phyloP scores from a whole-genome alignment of 202 grass and related monocot species.

The Saccharum hybrid region DNA sequence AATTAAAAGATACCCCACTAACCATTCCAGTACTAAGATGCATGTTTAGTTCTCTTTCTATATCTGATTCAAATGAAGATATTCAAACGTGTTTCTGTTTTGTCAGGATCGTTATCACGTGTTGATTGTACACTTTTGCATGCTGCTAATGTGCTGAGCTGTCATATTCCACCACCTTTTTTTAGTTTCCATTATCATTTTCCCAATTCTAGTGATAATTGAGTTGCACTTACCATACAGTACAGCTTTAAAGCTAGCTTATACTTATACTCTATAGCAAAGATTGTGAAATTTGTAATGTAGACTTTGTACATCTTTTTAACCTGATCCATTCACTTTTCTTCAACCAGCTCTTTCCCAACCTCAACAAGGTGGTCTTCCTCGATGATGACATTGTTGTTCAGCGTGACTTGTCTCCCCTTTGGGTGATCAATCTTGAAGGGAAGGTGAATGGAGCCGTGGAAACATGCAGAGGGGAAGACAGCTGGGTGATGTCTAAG shows the following conservation, averaged over 20 bases:
- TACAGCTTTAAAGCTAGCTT: conserved; percentile 21
- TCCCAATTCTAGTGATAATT: conserved; percentile 12
- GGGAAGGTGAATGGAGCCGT: conserved; percentile 98
- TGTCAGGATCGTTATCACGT: not conserved
- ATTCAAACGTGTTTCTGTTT: conserved; percentile 21
- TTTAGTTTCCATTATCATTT: conserved; percentile 3
- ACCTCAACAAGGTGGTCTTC: conserved; percentile 96
- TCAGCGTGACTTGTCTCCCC: conserved; percentile 86
- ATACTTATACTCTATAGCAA: not conserved
- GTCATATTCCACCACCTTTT: not conserved
- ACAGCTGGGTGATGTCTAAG: conserved; percentile 98
- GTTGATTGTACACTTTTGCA: not conserved
- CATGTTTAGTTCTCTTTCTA: conserved; percentile 32
- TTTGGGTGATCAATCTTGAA: conserved; percentile 89
- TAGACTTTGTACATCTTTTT: conserved; percentile 18
- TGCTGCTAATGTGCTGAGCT: conserved; percentile 29
- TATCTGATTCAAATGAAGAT: conserved; percentile 17
- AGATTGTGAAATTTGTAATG: conserved; percentile 21
- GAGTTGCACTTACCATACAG: not conserved
- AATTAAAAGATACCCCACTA: conserved; percentile 12
- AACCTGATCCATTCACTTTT: conserved; percentile 45
- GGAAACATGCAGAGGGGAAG: conserved; percentile 89
- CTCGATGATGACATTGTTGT: conserved; percentile 98
- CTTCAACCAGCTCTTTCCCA: conserved; percentile 83
- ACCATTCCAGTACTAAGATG: conserved; percentile 12